These are phyloP conservation scores for Chytriomyces confervae DNA, from an alignment of 192 early-diverging fungal genomes.

Conservation along the genomic window DNA sequence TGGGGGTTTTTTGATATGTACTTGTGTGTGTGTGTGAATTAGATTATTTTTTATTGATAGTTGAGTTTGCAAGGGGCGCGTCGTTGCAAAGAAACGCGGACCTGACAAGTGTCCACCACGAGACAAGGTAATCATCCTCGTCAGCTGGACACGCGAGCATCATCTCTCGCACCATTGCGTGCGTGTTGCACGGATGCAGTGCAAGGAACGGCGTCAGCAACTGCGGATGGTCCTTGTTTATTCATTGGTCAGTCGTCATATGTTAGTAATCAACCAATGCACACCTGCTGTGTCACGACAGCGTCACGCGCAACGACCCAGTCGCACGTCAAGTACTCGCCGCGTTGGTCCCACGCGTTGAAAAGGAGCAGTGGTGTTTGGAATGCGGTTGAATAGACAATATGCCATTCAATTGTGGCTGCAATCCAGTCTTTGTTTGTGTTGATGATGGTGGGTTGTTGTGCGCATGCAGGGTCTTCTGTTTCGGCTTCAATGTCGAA, in stretches of 20 bases:
- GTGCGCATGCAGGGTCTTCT: not conserved
- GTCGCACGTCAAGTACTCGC: not conserved
- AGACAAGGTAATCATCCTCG: not conserved
- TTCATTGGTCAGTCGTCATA: not conserved
- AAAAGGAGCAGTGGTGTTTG: conserved; percentile 7
- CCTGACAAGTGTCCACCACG: conserved; percentile 20
- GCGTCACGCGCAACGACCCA: not conserved
- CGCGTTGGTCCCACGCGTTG: conserved; percentile 13
- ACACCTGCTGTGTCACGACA: conserved; percentile 12
- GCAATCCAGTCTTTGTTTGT: not conserved
- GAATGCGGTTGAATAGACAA: conserved; percentile 12
- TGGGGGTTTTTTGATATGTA: too few species aligned
- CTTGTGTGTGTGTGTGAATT: too few species aligned
- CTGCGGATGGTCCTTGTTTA: conserved; percentile 1
- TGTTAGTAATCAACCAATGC: not conserved
- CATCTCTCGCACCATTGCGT: conserved; percentile 1
- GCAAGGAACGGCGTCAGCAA: conserved; percentile 5
- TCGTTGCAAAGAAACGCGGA: not conserved
- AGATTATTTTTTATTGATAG: too few species aligned
- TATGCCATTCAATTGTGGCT: conserved; percentile 6
- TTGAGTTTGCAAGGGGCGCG: too few species aligned
- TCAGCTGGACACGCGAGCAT: not conserved
- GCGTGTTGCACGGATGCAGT: conserved; percentile 24
- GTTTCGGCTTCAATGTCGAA: not conserved
- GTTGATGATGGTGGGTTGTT: not conserved